Evolutionary conservation across 257 asterid species (phyloP), one percentile per base, ranked within the genome.

Genomic region (Nicotiana sylvestris): DNA sequence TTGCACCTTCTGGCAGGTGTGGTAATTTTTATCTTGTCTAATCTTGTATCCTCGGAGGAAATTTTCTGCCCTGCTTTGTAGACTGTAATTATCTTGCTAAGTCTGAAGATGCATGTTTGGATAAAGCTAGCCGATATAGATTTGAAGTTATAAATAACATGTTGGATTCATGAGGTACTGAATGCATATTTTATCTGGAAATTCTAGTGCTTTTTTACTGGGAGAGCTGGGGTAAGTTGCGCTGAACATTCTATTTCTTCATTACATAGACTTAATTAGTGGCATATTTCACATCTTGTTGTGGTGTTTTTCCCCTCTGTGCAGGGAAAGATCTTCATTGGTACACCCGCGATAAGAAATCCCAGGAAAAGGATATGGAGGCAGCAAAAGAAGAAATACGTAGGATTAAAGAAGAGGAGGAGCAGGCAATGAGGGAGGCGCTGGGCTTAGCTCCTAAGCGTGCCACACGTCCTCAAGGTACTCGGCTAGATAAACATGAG

Each of bases 381-480:
- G 97, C 97, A 11, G 83, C 91, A 80, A 90, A 94, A 86, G 97
- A 94, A 83, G 99, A 96, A 92, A 88, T 93, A 85, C 88, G 80
- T 82, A 93, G 97, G 88, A 87, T 96, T 85, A 96, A 96, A 91
- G 99, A 96, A 87, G 98, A 96, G 78, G 99, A 96, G 88, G 98
- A 96, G 90, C 98, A 93, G 88, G 93, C 98, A 66, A 93, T 96
- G 99, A 91, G 95, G 88, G 99, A 94, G 88, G 98, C 99, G 81
- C 87, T 96, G 69, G 98, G 99, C 68, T 90, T 96, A 86, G 99
- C 98, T 66, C 98, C 98, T 49, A 96, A 96, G 85, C 97, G 98
- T 79, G 84, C 92, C 82, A 60, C 89, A 62, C 87, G 87, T 56
- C 81, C 90, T 83, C 97, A 90, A 78, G 95, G 93, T 30, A 96